Base-by-base conservation (phyloP, 2,329 filamentous ascomycete genomes). In the Verticillium dahliae region DNA sequence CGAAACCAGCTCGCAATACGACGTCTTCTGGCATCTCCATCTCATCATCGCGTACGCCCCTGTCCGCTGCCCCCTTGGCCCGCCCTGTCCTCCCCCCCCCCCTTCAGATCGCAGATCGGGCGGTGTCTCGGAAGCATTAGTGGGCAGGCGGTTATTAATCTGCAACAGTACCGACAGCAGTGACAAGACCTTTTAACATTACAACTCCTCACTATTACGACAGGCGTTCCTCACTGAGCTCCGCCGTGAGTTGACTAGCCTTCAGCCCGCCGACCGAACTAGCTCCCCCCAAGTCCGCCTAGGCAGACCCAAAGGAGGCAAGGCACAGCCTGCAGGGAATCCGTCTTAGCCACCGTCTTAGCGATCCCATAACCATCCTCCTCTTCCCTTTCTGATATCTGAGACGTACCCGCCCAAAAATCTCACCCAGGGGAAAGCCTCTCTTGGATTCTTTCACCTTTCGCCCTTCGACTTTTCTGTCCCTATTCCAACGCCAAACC, bases 381-480 rank as follows among this genome's bases (percentile, higher is more conserved):
- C 57, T 33, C 50, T 58, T 58, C 57, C 57, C 39, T 41, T 41
- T 39, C 57, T 39, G 57, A 58, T 39, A 38, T 58, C 57, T 58
- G 57, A 58, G 50, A 58, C 57, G 45, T 52, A 52, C 45, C 38
- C 38, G 38, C 57, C 57, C 57, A 33, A 33, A 58, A 41, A 50
- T 58, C 57, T 39, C 57, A 41, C 15, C 27, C 57, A 45, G 45
- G 57, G 27, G 57, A 41, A 58, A 41, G 39, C 33, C 41, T 50
- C 27, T 38, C 57, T 37, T 31, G 27, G 4, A 4, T 31, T 31
- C 27, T 37, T 38, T 27, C 37, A n/a, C 27, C 15, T 35, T 27
- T 38, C 15, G 10, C 33, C 56, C 9, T 18, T 45, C 55, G 55
- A 58, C 33, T 56, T 22, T 56, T 27, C 15, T 56, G 13, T 22